Base-by-base conservation (phyloP, 2,329 filamentous ascomycete genomes). In the Davidsoniella virescens region DNA sequence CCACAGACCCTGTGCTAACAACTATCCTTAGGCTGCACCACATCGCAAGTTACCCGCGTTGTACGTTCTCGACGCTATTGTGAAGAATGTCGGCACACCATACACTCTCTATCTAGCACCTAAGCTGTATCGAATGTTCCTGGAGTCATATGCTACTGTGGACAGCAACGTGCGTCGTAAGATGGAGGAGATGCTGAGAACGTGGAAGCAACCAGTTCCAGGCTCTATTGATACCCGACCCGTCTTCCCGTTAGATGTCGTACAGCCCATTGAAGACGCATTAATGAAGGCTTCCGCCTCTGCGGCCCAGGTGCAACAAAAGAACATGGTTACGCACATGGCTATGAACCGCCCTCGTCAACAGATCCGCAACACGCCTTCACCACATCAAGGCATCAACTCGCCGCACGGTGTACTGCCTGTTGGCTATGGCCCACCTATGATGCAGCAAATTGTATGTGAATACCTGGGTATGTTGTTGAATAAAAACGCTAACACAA, bases 11-110 rank as follows among this genome's bases (percentile, higher is more conserved):
- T 4, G 16, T 49, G 18, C 43, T 53, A 42, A 44, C 43, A 47
- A 56, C 46, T 50, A 42, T 47, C 46, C 40, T 56, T 66, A 98
- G 92, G 86, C 84, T 50, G 78, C 87, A 43, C 87, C 92, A 38
- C 75, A 79, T 54, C 88, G 87, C 64, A 98, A 96, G 62, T 71
- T 98, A 2, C 88, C 92, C 16, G 87, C 92, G n/a, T 74, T 98
- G 25, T 98, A 96, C 67, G 86, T 98, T 56, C 81, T 98, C 61
- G 92, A 98, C 67, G 96, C 90, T 14, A 90, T 98, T 54, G 88
- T 94, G 62, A 98, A 98, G 67, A 96, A 98, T 70, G 87, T 98
- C 55, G 92, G 92, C 54, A 95, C 90, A 1, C 92, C 92, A 6
- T 98, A 98, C 65, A 96, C 90, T 0, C 73, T 96, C 10, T 96